Evolutionary conservation across 352 stramenopile species (phyloP).

Genomic region (Globisporangium sylvaticum): DNA sequence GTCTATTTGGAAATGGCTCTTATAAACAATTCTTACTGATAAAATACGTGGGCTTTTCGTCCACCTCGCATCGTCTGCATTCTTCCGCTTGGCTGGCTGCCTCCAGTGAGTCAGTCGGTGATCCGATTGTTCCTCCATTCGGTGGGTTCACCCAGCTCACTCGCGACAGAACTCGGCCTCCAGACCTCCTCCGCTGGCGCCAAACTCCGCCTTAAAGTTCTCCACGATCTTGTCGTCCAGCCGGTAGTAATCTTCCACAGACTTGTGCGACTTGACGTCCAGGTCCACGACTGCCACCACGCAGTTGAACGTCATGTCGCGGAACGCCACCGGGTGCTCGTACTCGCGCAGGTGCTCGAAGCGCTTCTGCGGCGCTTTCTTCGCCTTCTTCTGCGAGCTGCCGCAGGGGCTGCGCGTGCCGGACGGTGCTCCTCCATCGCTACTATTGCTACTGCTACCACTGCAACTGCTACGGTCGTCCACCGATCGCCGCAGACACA

Average conservation of each 20-base stretch:
- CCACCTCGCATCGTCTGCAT: too few relatives aligned
- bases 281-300: slow-evolving; percentile 83
- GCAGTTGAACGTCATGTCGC: slow-evolving; percentile 69
- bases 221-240: slow-evolving; percentile 77
- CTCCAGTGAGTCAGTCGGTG: not conserved
- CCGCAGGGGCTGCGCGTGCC: slow-evolving; percentile 11
- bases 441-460: slow-evolving; percentile 7
- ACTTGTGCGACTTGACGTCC: slow-evolving; percentile 87
- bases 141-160: slow-evolving; percentile 15
- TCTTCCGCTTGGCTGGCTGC: not conserved
- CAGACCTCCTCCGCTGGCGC: slow-evolving; percentile 18
- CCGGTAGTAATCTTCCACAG: slow-evolving; percentile 74
- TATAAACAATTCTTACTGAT: not conserved
- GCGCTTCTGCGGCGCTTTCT: slow-evolving; percentile 15
- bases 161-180: slow-evolving; percentile 35
- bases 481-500: slow-evolving; percentile 56
- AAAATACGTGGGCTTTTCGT: not conserved
- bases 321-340: slow-evolving; percentile 57
- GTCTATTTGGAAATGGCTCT: not conserved
- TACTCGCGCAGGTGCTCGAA: slow-evolving; percentile 71
- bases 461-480: slow-evolving; percentile 17
- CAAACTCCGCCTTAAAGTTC: slow-evolving; percentile 49
- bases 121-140: not conserved
- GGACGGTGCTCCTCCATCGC: not conserved
- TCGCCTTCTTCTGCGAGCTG: slow-evolving; percentile 7